phyloP scores from a whole-genome alignment of 1,139 yeast genomes.

The Arxiozyma slooffiae region DNA sequence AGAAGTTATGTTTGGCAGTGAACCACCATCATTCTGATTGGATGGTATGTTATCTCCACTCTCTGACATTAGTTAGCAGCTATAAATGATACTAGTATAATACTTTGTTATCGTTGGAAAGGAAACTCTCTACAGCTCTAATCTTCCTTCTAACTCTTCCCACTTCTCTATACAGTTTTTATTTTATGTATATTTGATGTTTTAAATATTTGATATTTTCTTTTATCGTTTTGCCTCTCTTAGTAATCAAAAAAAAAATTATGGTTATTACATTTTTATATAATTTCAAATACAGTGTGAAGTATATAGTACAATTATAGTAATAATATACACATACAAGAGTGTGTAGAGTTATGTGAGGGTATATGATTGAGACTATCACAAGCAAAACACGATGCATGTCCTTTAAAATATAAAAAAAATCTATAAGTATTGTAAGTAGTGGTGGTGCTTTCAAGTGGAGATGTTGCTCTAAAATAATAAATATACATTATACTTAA shows the following conservation, averaged over 20 bases:
- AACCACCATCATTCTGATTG: neutral
- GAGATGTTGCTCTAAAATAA: neutral
- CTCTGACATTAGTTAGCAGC: neutral
- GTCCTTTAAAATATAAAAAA: too few relatives aligned
- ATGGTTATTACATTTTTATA: too few relatives aligned
- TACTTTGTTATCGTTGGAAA: neutral
- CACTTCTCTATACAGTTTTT: too few relatives aligned
- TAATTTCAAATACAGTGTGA: neutral
- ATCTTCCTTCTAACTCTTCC: too few relatives aligned
- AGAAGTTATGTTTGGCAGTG: neutral
- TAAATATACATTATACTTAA: neutral
- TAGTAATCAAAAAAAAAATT: neutral
- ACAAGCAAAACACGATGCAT: too few relatives aligned
- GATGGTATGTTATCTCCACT: neutral
- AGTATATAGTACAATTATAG: too few relatives aligned
- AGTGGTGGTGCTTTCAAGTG: neutral
- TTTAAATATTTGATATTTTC: neutral
- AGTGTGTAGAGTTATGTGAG: too few relatives aligned
- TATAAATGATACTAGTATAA: neutral
- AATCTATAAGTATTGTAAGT: neutral
- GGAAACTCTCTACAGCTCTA: neutral
- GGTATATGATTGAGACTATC: too few relatives aligned
- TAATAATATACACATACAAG: too few relatives aligned
- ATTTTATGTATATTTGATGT: neutral
- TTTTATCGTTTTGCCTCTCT: neutral